phyloP scores from a whole-genome alignment of 768 basidiomycete species.

The Chalciporus pseudorubinellus region DNA sequence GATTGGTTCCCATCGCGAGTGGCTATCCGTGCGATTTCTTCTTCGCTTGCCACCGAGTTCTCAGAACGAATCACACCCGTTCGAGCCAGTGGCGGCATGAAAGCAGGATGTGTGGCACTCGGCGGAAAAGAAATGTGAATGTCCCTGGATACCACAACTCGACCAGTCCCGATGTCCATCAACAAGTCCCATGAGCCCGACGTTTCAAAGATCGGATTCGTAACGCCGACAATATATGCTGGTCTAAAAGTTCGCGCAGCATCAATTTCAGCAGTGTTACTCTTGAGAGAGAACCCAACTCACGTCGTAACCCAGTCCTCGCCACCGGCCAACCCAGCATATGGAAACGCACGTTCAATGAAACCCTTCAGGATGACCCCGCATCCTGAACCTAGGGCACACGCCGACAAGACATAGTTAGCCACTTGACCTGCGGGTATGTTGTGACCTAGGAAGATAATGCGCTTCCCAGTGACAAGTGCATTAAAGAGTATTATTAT shows the following conservation, averaged over 20 bases:
- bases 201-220: slow-evolving; percentile 93
- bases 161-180: slow-evolving; percentile 85
- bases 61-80: slow-evolving; percentile 67
- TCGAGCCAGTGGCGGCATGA: slow-evolving; percentile 49
- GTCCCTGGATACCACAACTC: slow-evolving; percentile 85
- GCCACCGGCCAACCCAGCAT: slow-evolving; percentile 83
- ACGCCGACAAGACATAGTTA: slow-evolving; percentile 89
- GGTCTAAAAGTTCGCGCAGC: slow-evolving; percentile 50
- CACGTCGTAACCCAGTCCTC: slow-evolving; percentile 91
- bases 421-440: slow-evolving; percentile 90
- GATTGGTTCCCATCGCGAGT: slow-evolving; percentile 53
- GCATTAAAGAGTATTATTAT: slow-evolving; percentile 97
- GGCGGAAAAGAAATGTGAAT: slow-evolving; percentile 61
- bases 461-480: slow-evolving; percentile 90
- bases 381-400: slow-evolving; percentile 89
- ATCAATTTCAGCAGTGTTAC: slow-evolving; percentile 3
- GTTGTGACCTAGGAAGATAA: slow-evolving; percentile 90
- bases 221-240: slow-evolving; percentile 95
- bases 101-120: slow-evolving; percentile 37
- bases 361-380: slow-evolving; percentile 83
- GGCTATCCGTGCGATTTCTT: slow-evolving; percentile 60
- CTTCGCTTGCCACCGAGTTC: slow-evolving; percentile 59
- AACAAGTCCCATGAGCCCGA: slow-evolving; percentile 89
- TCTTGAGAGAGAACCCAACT: slow-evolving; percentile 29
- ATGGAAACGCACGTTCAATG: slow-evolving; percentile 91